Conservation (phyloP, 2,329 filamentous ascomycete genomes). For the Diaporthe humulicola region DNA sequence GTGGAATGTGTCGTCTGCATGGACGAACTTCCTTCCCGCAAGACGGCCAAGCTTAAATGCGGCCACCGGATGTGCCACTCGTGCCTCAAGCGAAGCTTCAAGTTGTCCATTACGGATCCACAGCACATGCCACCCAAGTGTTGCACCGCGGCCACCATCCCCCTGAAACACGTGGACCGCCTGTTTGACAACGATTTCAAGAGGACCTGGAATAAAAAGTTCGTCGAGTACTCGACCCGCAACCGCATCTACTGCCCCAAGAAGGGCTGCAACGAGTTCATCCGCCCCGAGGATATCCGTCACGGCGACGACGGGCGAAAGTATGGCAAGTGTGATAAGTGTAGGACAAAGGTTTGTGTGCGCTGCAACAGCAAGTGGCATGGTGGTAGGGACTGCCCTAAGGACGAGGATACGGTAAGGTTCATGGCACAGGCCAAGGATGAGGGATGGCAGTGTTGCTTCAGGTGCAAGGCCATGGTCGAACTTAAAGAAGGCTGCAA, state of each 20-base stretch:
- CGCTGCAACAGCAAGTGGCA: constrained; percentile 83
- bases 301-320: constrained; percentile 70
- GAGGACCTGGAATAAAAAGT: constrained; percentile 84
- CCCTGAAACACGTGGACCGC: constrained; percentile 80
- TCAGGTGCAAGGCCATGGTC: constrained; percentile 79
- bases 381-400: constrained; percentile 75
- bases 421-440: constrained; percentile 76
- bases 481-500: constrained; percentile 88
- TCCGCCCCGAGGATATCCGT: constrained; percentile 78
- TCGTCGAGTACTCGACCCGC: constrained; percentile 79
- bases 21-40: constrained; percentile 73
- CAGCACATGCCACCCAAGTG: constrained; percentile 88
- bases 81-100: constrained; percentile 82
- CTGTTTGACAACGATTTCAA: constrained; percentile 83
- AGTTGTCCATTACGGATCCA: constrained; percentile 80
- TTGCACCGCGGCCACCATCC: constrained; percentile 80
- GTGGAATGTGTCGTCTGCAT: constrained; percentile 81
- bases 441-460: constrained; percentile 82
- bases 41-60: constrained; percentile 80
- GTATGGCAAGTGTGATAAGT: constrained; percentile 77
- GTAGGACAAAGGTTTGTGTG: constrained; percentile 81
- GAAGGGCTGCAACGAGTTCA: constrained; percentile 82
- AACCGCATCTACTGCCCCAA: constrained; percentile 85
- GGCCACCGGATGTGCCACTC: constrained; percentile 84
- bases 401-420: constrained; percentile 74